phyloP scores from a whole-genome alignment of 768 basidiomycete genomes.

The Collybia nuda region DNA sequence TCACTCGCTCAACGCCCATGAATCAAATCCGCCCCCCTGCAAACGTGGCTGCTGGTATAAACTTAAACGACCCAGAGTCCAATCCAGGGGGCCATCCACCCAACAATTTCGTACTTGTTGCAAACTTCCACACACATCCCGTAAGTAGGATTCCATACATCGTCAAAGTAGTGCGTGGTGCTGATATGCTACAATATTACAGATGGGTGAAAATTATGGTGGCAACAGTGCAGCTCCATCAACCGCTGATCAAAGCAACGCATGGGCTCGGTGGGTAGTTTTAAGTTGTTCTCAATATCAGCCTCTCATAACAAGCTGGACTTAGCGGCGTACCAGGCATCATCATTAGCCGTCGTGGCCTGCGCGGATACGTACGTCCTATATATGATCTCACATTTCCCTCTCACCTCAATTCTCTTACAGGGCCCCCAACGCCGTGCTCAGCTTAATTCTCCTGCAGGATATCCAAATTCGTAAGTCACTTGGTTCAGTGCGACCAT shows the following conservation, averaged over 20 bases:
- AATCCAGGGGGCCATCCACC: neutral
- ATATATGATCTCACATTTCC: too few species aligned
- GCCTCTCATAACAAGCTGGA: neutral
- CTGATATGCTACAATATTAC: neutral
- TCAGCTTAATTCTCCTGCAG: constrained; percentile 1
- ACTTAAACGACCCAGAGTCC: neutral
- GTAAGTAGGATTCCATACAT: neutral
- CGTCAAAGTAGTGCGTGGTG: neutral
- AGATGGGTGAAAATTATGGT: constrained; percentile 2
- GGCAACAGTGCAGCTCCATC: neutral
- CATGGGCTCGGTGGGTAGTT: neutral
- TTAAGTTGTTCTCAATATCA: neutral
- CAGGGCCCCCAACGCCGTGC: neutral
- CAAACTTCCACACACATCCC: neutral
- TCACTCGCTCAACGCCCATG: neutral
- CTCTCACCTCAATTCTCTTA: neutral
- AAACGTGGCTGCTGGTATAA: constrained; percentile 1
- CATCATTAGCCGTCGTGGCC: too few species aligned
- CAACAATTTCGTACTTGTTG: neutral
- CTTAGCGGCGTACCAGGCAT: too few species aligned
- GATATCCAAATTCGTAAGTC: neutral
- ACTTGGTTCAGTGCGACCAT: neutral
- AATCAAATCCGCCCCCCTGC: neutral
- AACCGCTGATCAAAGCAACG: neutral
- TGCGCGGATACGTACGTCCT: neutral